Base-by-base conservation (phyloP, 2,329 filamentous ascomycete species). In the Pestalotiopsis fici region DNA sequence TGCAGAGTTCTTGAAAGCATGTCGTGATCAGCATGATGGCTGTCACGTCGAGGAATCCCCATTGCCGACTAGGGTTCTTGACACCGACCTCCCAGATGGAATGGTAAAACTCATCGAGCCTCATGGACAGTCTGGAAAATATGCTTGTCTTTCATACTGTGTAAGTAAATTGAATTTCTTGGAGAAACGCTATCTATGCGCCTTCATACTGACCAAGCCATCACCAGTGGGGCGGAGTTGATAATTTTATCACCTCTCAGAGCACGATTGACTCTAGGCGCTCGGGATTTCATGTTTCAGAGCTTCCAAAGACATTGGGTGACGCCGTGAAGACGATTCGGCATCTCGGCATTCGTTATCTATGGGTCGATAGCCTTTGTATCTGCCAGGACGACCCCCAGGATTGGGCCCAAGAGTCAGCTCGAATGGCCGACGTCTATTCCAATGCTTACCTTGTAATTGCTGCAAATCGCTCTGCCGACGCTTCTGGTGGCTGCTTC, bases 351-450 rank as follows among this genome's bases (percentile, higher is more conserved):
- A 27, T 66, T 0, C 35, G 27, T 21, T 71, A 69, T 59, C 64
- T 71, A 12, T 69, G 68, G 70, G 68, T 71, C n/a, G 68, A 72
- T 43, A 62, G 59, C 15, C 63, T 71, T 3, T 71, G 70, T 27
- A 71, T 72, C 27, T 61, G 68, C 47, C 68, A 71, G 27, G 65
- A 70, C 37, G 66, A 66, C 4, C n/a, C 23, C 7, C 39, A 67
- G 13, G 70, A 72, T 23, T 71, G 68, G 70, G 65, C 61, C 2
- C 25, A n/a, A 37, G 69, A 71, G 54, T 67, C 68, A 21, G 63
- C 65, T 1, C 64, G 68, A 37, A 71, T 70, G 70, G 59, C 39
- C 11, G 65, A 68, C 15, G 61, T 69, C 60, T 70, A 69, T 47
- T 62, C 64, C 11, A 68, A 67, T n/a, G 65, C 66, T 27, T 54